A percentile compares a stretch with the other conserved stretches of the same genome.
phyloP scores from a whole-genome alignment of 1,139 yeast genomes.

The Kluyveromyces marxianus region DNA sequence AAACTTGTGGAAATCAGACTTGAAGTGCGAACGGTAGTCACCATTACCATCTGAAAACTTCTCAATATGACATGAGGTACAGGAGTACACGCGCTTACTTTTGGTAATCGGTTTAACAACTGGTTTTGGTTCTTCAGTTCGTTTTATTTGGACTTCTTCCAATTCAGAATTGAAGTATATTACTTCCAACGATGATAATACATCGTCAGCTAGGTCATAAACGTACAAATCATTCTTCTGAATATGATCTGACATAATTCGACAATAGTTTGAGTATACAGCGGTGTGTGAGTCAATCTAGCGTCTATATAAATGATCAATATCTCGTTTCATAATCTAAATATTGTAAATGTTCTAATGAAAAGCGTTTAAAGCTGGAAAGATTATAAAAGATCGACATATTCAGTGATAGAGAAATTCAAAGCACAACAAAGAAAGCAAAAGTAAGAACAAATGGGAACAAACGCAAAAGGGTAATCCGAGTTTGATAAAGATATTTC shows the following conservation, averaged over 20 bases:
- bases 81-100: slow-evolving; percentile 9
- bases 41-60: slow-evolving; percentile 21
- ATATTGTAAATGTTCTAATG: too few species aligned
- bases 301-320: too few species aligned
- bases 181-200: slow-evolving; percentile 44
- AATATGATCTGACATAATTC: slow-evolving; percentile 3
- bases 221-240: slow-evolving; percentile 43
- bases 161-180: slow-evolving; percentile 45
- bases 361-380: too few species aligned
- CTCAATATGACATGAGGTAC: slow-evolving; percentile 18
- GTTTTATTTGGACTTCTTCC: slow-evolving; percentile 32
- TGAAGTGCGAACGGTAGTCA: slow-evolving; percentile 42
- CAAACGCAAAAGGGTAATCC: too few species aligned
- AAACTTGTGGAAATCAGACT: slow-evolving; percentile 52
- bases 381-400: too few species aligned
- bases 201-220: slow-evolving; percentile 39
- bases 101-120: slow-evolving; percentile 1
- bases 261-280: too few species aligned
- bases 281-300: too few species aligned
- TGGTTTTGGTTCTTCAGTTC: slow-evolving; percentile 10
- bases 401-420: too few species aligned
- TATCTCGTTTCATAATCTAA: too few species aligned
- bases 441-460: too few species aligned
- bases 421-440: too few species aligned
- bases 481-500: too few species aligned